Evolutionary conservation across 1,139 yeast genomes (phyloP), one percentile per base, ranked within the genome.

Genomic region (Nakaseomyces sp.): DNA sequence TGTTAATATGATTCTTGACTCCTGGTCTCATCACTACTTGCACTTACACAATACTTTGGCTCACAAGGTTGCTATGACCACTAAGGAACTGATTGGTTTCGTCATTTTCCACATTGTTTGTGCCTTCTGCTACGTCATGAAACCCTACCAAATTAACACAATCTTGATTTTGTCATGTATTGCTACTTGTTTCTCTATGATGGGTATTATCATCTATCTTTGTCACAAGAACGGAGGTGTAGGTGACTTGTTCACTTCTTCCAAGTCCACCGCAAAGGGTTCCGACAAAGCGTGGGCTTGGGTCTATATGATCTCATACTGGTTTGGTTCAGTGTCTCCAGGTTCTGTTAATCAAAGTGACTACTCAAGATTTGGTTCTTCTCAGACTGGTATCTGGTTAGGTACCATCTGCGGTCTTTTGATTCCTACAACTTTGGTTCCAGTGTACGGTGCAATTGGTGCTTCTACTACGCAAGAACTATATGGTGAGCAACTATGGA

Each of bases 271-370:
- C 1, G 56, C 60, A 5, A 52, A 53, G 19, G 65, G 67, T 8
- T 58, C 68, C 0, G 55, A 57, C 3, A 60, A 59, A 25, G 67
- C 66, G 13, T 68, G 72, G 69, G 65, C 64, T 19, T 70, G 73
- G 68, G 63, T 71, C 18, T 65, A 65, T 44, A 61, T 68, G 50
- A 64, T 71, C 24, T 68, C 70, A 4, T 61, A 68, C 38, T 68
- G 74, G 69, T 68, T 68, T 44, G 72, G 74, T 45, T 60, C 69
- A 10, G 75, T 71, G 20, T 71, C 69, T 33, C 68, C 68, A 13
- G 68, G 68, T 9, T 60, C 67, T 17, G 60, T 58, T 18, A 63
- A 60, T 41, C 68, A 60, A 50, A 57, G 63, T 43, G 68, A 64
- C 48, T 64, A 58, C 40, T 64, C 74, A 30, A 60, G 74, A 51